Percentiles rank a stretch among this genome's conserved stretches.
These are phyloP conservation scores for Cladosporium sp. DNA, from an alignment of 2,329 filamentous ascomycete genomes.

Conservation along the genomic window DNA sequence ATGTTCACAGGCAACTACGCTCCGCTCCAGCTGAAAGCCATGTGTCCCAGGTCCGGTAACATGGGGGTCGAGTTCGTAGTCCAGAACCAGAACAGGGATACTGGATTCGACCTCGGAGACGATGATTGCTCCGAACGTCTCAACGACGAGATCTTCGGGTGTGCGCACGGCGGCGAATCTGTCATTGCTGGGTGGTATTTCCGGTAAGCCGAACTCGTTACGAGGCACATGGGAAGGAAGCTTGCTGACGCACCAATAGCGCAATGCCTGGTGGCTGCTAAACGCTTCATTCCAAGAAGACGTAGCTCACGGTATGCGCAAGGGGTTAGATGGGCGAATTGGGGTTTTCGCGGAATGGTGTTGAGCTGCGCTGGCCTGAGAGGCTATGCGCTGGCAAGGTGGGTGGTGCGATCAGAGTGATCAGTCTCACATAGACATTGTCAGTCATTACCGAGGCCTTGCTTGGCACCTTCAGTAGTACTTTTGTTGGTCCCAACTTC, in stretches of 20 bases:
- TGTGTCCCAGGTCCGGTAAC: slow-evolving; percentile 21
- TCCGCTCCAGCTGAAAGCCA: slow-evolving; percentile 22
- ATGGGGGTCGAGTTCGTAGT: slow-evolving; percentile 21
- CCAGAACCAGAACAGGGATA: slow-evolving; percentile 21
- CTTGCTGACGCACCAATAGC: neutral
- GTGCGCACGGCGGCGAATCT: slow-evolving; percentile 16
- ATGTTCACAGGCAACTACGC: slow-evolving; percentile 24
- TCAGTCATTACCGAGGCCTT: neutral
- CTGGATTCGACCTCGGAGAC: slow-evolving; percentile 21
- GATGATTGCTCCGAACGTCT: slow-evolving; percentile 23
- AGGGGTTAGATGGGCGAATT: neutral
- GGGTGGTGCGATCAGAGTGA: neutral
- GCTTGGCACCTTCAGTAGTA: neutral
- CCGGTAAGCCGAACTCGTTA: neutral
- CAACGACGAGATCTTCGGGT: slow-evolving; percentile 21
- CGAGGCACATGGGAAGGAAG: neutral
- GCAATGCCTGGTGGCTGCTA: slow-evolving; percentile 1
- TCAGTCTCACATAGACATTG: neutral
- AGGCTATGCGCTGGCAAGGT: neutral
- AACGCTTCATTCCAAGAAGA: neutral
- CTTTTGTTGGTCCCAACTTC: neutral
- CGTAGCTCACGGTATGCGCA: neutral
- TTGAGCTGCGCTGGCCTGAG: neutral
- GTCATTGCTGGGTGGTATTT: slow-evolving; percentile 18
- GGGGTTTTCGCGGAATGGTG: neutral